Conservation (phyloP, 2,329 filamentous ascomycete species). For the Cytospora chrysosperma region DNA sequence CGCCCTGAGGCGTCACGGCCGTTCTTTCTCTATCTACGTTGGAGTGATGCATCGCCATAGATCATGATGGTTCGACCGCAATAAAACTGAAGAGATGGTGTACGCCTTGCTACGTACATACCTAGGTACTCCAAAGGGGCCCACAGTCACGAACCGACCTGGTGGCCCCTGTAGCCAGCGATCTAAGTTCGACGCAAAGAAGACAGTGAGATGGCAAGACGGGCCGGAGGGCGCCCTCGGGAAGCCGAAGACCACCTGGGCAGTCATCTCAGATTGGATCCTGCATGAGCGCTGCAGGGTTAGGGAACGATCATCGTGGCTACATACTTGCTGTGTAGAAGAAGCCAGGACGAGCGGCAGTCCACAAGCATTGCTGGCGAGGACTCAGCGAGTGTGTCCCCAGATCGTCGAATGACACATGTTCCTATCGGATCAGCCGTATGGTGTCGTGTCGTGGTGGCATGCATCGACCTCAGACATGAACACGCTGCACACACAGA, state of each 20-base stretch:
- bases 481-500: slow-evolving; percentile 16
- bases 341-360: neutral
- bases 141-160: neutral
- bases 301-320: neutral
- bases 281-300: neutral
- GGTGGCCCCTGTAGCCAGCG: neutral
- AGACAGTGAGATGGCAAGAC: neutral
- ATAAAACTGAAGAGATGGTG: neutral
- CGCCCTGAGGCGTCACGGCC: neutral
- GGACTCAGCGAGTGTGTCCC: slow-evolving; percentile 1
- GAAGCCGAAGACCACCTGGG: neutral
- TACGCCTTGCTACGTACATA: no score
- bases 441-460: slow-evolving; percentile 1
- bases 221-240: slow-evolving; percentile 10
- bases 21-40: neutral
- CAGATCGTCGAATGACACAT: slow-evolving; percentile 8
- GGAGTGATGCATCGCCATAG: neutral
- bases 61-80: neutral
- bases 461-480: slow-evolving; percentile 19
- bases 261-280: neutral
- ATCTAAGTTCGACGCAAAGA: neutral
- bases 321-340: neutral
- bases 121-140: neutral
- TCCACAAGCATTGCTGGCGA: neutral
- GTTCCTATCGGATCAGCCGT: slow-evolving; percentile 17